phyloP scores from a whole-genome alignment of 2,329 filamentous ascomycete species.

The Fusarium lateritium region DNA sequence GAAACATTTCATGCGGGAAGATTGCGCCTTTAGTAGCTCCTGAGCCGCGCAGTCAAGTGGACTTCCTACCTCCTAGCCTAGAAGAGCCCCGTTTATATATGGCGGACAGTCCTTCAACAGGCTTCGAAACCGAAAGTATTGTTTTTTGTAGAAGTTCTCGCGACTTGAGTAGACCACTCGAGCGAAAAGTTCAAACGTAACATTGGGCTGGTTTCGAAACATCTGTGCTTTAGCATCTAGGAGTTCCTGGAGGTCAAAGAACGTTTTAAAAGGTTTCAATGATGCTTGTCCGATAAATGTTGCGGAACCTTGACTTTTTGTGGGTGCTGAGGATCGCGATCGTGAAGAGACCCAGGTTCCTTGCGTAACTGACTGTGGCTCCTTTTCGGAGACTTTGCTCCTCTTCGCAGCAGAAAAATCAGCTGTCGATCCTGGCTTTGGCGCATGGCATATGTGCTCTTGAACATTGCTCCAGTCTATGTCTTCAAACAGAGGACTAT shows the following conservation, averaged over 20 bases:
- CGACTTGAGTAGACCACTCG: conserved; percentile 71
- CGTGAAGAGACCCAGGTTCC: background rate
- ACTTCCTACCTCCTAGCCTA: conserved; percentile 49
- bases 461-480: conserved; percentile 59
- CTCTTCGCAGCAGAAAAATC: background rate
- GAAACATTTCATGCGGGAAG: conserved; percentile 50
- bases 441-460: conserved; percentile 19
- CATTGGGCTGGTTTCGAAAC: conserved; percentile 53
- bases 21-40: conserved; percentile 41
- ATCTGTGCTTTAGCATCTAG: conserved; percentile 60
- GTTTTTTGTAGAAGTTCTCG: conserved; percentile 63
- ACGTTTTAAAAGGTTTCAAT: conserved; percentile 58
- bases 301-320: conserved; percentile 4
- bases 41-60: conserved; percentile 45
- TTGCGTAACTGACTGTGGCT: conserved; percentile 1
- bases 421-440: conserved; percentile 10
- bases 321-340: conserved; percentile 17
- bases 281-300: conserved; percentile 9
- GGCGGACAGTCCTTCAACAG: conserved; percentile 72
- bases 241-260: conserved; percentile 76
- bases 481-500: conserved; percentile 53
- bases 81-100: conserved; percentile 55
- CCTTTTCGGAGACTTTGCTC: conserved; percentile 7
- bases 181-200: conserved; percentile 74
- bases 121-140: conserved; percentile 76